A percentile compares a stretch with the other conserved stretches of the same genome.
Conservation (phyloP, 345 rosid genomes). For the Microcos paniculata region DNA sequence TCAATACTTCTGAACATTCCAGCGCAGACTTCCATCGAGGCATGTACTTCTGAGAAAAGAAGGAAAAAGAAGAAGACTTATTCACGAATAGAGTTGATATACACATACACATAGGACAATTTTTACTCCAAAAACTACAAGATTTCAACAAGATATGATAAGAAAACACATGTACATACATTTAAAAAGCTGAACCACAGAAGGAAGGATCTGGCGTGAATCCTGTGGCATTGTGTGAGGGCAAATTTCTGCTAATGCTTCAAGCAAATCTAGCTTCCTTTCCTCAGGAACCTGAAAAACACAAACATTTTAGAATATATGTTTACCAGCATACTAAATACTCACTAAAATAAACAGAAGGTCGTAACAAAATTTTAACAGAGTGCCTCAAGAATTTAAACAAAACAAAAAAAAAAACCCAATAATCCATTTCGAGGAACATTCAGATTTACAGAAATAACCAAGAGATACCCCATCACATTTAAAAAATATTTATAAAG, state of each 20-base stretch:
- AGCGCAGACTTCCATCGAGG: slow-evolving; percentile 86
- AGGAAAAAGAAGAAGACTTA: slow-evolving; percentile 1
- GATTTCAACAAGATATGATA: neutral
- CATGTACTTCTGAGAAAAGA: slow-evolving; percentile 77
- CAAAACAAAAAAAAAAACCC: neutral
- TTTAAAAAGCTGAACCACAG: slow-evolving; percentile 76
- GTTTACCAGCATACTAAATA: too few species aligned
- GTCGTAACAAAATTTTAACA: too few species aligned
- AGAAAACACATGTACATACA: slow-evolving; percentile 35
- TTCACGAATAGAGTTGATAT: neutral
- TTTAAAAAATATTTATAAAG: neutral
- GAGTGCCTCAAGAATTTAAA: neutral
- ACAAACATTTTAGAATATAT: too few species aligned
- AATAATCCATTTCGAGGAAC: neutral
- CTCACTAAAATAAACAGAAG: too few species aligned
- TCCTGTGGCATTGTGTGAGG: too few species aligned
- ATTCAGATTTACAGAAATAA: neutral
- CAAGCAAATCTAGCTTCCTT: too few species aligned
- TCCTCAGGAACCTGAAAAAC: too few species aligned
- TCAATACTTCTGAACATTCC: too few species aligned
- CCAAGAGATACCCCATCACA: too few species aligned
- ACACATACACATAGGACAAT: neutral
- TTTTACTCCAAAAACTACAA: neutral
- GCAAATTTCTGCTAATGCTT: too few species aligned
- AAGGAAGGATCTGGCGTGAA: too few species aligned